A percentile compares a stretch with the other conserved stretches of the same genome.
These are phyloP conservation scores for Coleophoma eucalyptorum DNA, from an alignment of 2,329 filamentous ascomycete species.

Conservation along the genomic window DNA sequence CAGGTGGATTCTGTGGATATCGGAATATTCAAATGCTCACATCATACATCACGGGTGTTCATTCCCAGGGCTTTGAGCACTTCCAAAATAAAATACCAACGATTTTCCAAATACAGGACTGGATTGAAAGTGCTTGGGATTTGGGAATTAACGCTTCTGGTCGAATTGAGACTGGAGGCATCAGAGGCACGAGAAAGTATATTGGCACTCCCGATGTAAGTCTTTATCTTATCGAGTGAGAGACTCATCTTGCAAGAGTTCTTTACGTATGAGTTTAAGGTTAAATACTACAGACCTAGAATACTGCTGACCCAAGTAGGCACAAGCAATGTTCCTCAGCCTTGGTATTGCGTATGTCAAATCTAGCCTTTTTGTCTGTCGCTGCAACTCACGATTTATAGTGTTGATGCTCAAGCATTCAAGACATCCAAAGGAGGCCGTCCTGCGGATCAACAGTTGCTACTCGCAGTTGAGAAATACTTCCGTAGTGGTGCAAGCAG, in stretches of 20 bases:
- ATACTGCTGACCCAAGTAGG: constrained; percentile 40
- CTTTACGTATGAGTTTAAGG: neutral
- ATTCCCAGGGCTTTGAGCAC: constrained; percentile 50
- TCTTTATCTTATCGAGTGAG: too few species aligned
- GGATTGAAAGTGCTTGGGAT: constrained; percentile 88
- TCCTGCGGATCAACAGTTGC: constrained; percentile 41
- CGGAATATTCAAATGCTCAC: constrained; percentile 90
- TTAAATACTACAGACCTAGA: neutral
- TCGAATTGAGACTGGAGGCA: constrained; percentile 78
- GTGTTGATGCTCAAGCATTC: constrained; percentile 61
- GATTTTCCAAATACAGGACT: constrained; percentile 78
- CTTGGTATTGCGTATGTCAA: constrained; percentile 59
- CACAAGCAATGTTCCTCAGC: constrained; percentile 71
- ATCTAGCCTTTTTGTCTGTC: neutral
- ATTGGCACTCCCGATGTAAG: constrained; percentile 86
- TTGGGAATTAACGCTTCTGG: constrained; percentile 73
- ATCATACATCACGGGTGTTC: constrained; percentile 67
- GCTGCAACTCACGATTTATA: constrained; percentile 21
- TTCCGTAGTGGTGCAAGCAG: constrained; percentile 57
- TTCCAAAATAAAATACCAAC: constrained; percentile 64
- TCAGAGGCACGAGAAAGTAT: constrained; percentile 86
- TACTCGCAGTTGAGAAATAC: constrained; percentile 68
- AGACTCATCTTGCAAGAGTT: too few species aligned
- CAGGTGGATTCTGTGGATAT: constrained; percentile 90
- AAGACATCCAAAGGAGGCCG: constrained; percentile 34